Conservation (phyloP, 2,329 filamentous ascomycete species). For the Gnomoniopsis sp. region DNA sequence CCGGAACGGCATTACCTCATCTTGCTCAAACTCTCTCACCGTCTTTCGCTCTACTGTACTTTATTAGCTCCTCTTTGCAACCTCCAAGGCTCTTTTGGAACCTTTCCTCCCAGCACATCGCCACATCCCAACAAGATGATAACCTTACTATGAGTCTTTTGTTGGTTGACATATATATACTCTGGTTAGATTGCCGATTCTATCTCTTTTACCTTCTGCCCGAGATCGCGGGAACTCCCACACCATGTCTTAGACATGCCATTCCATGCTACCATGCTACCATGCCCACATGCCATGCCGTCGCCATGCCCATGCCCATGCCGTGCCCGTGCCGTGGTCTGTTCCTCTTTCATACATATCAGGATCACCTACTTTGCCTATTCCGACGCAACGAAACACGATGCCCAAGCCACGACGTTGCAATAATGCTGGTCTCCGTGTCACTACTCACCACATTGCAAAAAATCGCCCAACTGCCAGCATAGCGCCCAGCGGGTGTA, state of each 20-base stretch:
- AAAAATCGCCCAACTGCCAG: background rate
- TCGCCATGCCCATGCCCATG: background rate
- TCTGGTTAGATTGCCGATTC: background rate
- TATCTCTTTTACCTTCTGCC: background rate
- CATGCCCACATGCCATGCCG: background rate
- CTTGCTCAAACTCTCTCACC: background rate
- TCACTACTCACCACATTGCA: background rate
- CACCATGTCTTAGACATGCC: constrained; percentile 7
- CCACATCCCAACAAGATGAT: too few relatives aligned
- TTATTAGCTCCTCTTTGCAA: background rate
- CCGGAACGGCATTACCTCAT: too few relatives aligned
- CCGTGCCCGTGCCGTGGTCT: background rate
- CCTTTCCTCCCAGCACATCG: background rate
- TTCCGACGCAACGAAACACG: background rate
- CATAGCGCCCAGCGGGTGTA: background rate
- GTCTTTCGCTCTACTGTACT: background rate
- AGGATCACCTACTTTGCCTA: background rate
- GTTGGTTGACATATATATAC: too few relatives aligned
- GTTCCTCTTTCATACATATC: background rate
- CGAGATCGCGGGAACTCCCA: background rate
- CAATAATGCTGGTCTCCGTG: background rate
- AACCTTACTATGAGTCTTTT: too few relatives aligned
- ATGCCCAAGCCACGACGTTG: background rate
- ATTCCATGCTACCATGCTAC: background rate
- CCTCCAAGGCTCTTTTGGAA: background rate